phyloP scores from a whole-genome alignment of 352 stramenopile genomes.

The Phytophthora pisi region DNA sequence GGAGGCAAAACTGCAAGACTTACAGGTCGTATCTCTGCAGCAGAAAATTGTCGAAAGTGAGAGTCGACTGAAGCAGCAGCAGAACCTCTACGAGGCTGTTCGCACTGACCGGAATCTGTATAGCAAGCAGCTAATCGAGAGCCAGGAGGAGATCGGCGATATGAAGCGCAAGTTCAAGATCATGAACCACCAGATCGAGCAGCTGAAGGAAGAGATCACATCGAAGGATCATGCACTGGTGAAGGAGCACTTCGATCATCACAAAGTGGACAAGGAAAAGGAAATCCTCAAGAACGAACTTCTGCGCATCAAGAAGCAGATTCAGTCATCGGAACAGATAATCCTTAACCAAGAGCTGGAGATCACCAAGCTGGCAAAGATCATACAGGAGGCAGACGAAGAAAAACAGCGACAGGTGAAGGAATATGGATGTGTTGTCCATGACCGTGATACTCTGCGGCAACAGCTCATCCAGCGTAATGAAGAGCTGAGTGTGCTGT shows the following conservation, averaged over 20 bases:
- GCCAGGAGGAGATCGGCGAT: conserved; percentile 88
- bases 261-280: conserved; percentile 94
- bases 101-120: conserved; percentile 93
- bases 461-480: conserved; percentile 90
- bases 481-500: conserved; percentile 85
- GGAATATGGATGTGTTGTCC: conserved; percentile 83
- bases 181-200: conserved; percentile 93
- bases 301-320: conserved; percentile 92
- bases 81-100: conserved; percentile 94
- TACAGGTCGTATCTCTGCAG: conserved; percentile 74
- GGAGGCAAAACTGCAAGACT: conserved; percentile 79
- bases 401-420: conserved; percentile 89
- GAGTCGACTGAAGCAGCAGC: conserved; percentile 91
- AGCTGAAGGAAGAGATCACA: conserved; percentile 94
- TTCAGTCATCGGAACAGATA: conserved; percentile 89
- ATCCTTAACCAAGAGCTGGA: conserved; percentile 88
- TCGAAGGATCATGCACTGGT: conserved; percentile 91
- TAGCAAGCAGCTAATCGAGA: conserved; percentile 94
- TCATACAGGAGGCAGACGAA: conserved; percentile 92
- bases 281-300: conserved; percentile 91
- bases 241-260: conserved; percentile 94
- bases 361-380: conserved; percentile 80
- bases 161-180: conserved; percentile 93
- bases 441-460: conserved; percentile 86
- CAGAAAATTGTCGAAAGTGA: conserved; percentile 82